Conservation (phyloP, 1,284 basidiomycete species). For the Microbotryum violaceum region DNA sequence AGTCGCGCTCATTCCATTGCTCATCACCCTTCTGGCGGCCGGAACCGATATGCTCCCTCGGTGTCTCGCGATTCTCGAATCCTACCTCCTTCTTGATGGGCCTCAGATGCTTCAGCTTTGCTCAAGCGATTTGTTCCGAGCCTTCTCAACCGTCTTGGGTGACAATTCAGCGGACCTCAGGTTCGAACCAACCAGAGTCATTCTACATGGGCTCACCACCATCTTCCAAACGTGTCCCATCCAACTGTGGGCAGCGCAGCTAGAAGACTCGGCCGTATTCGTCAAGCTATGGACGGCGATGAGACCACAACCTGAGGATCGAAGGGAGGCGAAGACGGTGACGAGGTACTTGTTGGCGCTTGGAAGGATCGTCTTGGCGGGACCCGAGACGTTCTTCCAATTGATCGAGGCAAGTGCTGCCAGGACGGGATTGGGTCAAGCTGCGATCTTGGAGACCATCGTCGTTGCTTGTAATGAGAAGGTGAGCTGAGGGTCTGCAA, state of each 20-base stretch:
- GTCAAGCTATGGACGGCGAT: neutral
- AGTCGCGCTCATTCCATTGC: constrained; percentile 23
- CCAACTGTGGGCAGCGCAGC: constrained; percentile 14
- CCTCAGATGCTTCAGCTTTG: constrained; percentile 11
- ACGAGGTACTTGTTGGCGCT: constrained; percentile 6
- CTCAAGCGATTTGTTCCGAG: constrained; percentile 5
- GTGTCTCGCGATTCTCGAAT: constrained; percentile 32
- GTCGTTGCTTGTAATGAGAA: constrained; percentile 28
- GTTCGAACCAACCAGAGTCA: constrained; percentile 26
- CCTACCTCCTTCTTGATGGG: constrained; percentile 31
- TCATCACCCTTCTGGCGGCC: constrained; percentile 18
- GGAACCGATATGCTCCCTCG: constrained; percentile 31
- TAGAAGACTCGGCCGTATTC: constrained; percentile 21
- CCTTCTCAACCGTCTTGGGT: constrained; percentile 18
- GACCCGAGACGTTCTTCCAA: constrained; percentile 22
- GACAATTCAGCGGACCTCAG: constrained; percentile 14
- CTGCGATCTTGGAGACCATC: constrained; percentile 19
- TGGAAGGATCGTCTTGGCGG: constrained; percentile 28
- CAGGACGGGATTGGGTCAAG: constrained; percentile 8
- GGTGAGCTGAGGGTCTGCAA: constrained; percentile 7
- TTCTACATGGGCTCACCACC: constrained; percentile 29
- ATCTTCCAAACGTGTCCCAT: constrained; percentile 17
- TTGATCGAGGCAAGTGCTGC: constrained; percentile 20
- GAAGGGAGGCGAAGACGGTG: too few relatives aligned
- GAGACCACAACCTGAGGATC: neutral